Evolutionary conservation across 2,329 filamentous ascomycete genomes (phyloP), one percentile per base, ranked within the genome.

Genomic region (Xylariaceae sp.): DNA sequence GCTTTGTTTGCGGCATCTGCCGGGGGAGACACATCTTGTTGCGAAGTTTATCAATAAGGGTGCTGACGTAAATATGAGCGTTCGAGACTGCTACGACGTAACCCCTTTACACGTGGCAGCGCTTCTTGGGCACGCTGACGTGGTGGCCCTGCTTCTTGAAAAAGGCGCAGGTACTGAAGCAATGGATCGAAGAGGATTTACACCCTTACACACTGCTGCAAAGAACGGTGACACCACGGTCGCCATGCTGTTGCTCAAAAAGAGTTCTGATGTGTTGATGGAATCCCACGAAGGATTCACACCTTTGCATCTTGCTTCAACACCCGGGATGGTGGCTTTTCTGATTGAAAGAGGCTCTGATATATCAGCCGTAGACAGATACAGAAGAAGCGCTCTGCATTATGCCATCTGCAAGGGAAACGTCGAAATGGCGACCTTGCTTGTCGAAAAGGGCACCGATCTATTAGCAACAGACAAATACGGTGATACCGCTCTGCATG

Each of bases 301-400:
- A 28, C n/a, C n/a, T n/a, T n/a, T n/a, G n/a, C n/a, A n/a, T n/a
- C n/a, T n/a, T n/a, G n/a, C n/a, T n/a, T n/a, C n/a, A n/a, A n/a
- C n/a, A n/a, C n/a, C n/a, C n/a, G n/a, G 21, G 16, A 33, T 53
- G 3, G 50, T 50, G 14, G 38, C 43, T 11, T 28, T 49, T 14
- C 31, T 55, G 6, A 34, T 52, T 12, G 40, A 53, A 11, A 34
- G 43, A 15, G 47, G 43, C 3, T 50, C 37, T 7, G 47, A 44
- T 37, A 19, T 52, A 11, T 35, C 47, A 26, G 13, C 26, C 6
- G 19, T 17, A 6, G 11, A 28, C 14, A 8, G 14, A 13, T 5
- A 13, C 11, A 11, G 21, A 24, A 11, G 11, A 11, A 24, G 7
- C 6, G 7, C 21, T 7, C 11, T 24, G 21, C 21, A 24, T 13